These are phyloP conservation scores for Yamadazyma dushanensis DNA, from an alignment of 1,139 yeast species.

Conservation along the genomic window DNA sequence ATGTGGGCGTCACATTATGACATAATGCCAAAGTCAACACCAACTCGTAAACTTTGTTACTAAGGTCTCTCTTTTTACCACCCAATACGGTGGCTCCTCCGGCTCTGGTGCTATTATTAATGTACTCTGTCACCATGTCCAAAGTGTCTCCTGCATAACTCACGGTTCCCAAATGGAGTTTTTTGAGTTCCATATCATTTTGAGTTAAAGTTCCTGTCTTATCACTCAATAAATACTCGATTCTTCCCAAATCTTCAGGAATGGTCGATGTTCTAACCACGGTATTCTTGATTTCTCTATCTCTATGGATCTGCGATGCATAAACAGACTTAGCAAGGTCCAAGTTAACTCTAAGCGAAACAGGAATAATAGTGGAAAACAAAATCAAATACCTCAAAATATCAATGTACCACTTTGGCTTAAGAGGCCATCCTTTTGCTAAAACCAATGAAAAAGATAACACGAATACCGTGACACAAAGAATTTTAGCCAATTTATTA, in stretches of 20 bases:
- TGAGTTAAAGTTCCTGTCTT: conserved; percentile 98
- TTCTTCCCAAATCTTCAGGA: conserved; percentile 96
- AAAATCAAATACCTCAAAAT: conserved; percentile 86
- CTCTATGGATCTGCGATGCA: conserved; percentile 93
- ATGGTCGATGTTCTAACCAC: conserved; percentile 96
- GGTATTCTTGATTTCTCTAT: conserved; percentile 74
- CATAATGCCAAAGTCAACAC: conserved; percentile 84
- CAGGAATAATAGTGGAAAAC: conserved; percentile 95
- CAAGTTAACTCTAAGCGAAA: conserved; percentile 86
- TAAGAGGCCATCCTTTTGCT: conserved; percentile 69
- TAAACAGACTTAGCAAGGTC: conserved; percentile 96
- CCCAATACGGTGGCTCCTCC: conserved; percentile 17
- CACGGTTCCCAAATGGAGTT: conserved; percentile 87
- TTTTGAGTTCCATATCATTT: conserved; percentile 96
- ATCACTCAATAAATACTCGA: conserved; percentile 88
- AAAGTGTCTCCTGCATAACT: conserved; percentile 90
- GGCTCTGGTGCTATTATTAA: conserved; percentile 30
- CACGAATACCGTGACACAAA: conserved; percentile 82
- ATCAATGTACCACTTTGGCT: conserved; percentile 79
- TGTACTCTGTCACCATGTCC: conserved; percentile 80
- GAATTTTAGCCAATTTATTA: conserved; percentile 80
- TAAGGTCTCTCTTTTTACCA: conserved; percentile 54
- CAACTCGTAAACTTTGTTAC: conserved; percentile 74
- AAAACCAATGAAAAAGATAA: conserved; percentile 77
- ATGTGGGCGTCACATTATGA: conserved; percentile 78